A percentile compares a stretch with the other conserved stretches of the same genome.
These are phyloP conservation scores for Plicaturopsis crispa DNA, from an alignment of 768 basidiomycete species.

Conservation along the genomic window DNA sequence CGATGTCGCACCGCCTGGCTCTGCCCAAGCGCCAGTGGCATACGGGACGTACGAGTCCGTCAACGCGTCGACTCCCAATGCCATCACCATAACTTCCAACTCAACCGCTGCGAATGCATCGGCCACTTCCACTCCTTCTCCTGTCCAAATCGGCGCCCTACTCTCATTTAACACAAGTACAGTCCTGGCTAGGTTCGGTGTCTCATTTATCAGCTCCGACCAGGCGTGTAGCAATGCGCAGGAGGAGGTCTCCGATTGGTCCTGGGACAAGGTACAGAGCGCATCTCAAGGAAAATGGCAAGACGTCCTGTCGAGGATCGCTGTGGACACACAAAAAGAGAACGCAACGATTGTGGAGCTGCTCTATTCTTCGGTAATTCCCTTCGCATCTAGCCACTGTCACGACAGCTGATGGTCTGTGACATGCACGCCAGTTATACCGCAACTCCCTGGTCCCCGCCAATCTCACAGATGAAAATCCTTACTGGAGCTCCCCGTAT, in stretches of 20 bases:
- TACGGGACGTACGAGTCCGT: constrained; percentile 36
- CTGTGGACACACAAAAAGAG: constrained; percentile 25
- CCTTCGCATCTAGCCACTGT: background rate
- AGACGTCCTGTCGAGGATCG: constrained; percentile 30
- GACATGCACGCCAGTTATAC: constrained; percentile 29
- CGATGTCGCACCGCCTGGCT: constrained; percentile 28
- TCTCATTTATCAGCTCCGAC: constrained; percentile 14
- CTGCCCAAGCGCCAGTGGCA: constrained; percentile 14
- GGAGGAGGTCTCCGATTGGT: constrained; percentile 25
- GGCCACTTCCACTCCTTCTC: constrained; percentile 27
- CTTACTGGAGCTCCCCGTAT: constrained; percentile 37
- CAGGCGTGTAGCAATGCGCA: constrained; percentile 19
- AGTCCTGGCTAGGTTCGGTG: constrained; percentile 19
- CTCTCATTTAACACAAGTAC: constrained; percentile 28
- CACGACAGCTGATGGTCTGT: background rate
- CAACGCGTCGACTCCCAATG: constrained; percentile 23
- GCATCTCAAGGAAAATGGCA: constrained; percentile 35
- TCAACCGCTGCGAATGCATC: constrained; percentile 27
- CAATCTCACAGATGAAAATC: constrained; percentile 42
- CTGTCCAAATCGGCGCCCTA: constrained; percentile 38
- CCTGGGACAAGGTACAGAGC: constrained; percentile 32
- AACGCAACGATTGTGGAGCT: constrained; percentile 34
- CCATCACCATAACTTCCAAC: constrained; percentile 24
- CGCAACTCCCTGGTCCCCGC: constrained; percentile 43
- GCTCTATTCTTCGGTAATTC: constrained; percentile 38